These are phyloP conservation scores for Agapanthus africanus DNA, from an alignment of 106 monocot genomes.

Conservation along the genomic window DNA sequence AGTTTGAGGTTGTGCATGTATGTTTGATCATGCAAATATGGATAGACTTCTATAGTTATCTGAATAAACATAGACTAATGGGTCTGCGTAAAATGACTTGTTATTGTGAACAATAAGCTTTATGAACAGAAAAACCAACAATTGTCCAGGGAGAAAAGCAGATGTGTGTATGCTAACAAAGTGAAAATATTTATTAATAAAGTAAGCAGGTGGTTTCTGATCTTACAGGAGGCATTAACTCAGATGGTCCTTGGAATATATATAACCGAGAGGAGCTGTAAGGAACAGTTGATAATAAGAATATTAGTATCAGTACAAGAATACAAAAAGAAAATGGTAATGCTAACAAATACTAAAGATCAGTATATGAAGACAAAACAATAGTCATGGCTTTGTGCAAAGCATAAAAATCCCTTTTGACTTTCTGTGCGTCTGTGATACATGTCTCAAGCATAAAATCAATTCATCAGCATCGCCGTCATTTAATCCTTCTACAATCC, in stretches of 20 bases:
- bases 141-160: not conserved
- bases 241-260: constrained; percentile 88
- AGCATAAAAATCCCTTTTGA: constrained; percentile 1
- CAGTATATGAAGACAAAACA: not conserved
- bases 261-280: constrained; percentile 84
- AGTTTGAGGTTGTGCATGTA: not conserved
- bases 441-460: too few species aligned
- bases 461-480: not conserved
- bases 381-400: not conserved
- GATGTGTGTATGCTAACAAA: not conserved
- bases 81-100: not conserved
- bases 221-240: constrained; percentile 92
- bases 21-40: not conserved
- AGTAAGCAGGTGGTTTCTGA: not conserved
- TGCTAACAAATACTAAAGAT: not conserved
- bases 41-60: not conserved
- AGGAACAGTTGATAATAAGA: not conserved
- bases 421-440: not conserved
- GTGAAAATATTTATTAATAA: not conserved
- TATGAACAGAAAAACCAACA: not conserved
- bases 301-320: not conserved
- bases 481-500: not conserved
- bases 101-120: not conserved
- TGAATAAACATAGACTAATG: not conserved
- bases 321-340: not conserved